These are phyloP conservation scores for Trichosporon ovoides DNA, from an alignment of 1,284 basidiomycete genomes.

Conservation along the genomic window DNA sequence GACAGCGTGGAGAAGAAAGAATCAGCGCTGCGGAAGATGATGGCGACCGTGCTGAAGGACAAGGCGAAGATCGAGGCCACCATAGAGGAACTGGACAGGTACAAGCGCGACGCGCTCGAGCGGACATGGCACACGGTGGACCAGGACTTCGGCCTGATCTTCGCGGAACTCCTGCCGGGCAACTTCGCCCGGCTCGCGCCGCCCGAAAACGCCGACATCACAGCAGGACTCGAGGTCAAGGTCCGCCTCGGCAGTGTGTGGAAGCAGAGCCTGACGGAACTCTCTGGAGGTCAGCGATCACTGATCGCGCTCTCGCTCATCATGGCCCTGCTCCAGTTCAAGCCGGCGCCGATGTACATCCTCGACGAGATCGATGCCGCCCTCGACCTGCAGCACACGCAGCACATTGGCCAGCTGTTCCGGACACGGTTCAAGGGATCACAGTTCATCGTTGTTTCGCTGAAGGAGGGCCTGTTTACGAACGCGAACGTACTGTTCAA, in stretches of 20 bases:
- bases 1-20: conserved; percentile 96
- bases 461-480: conserved; percentile 96
- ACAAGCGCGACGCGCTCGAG: conserved; percentile 87
- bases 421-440: conserved; percentile 88
- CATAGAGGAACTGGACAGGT: conserved; percentile 85
- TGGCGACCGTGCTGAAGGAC: conserved; percentile 83
- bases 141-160: conserved; percentile 91
- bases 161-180: conserved; percentile 89
- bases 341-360: conserved; percentile 99
- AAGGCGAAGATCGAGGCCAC: conserved; percentile 95
- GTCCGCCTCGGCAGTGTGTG: conserved; percentile 90
- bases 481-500: conserved; percentile 97
- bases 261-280: conserved; percentile 95
- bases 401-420: conserved; percentile 96
- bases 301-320: conserved; percentile 94
- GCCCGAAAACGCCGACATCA: conserved; percentile 86
- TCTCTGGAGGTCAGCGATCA: conserved; percentile 94
- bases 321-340: conserved; percentile 97
- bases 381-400: conserved; percentile 89
- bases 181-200: conserved; percentile 95
- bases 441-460: conserved; percentile 95
- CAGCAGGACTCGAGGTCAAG: conserved; percentile 96
- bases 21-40: conserved; percentile 75
- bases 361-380: conserved; percentile 98
- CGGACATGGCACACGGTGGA: conserved; percentile 97